A percentile compares a stretch with the other conserved stretches of the same genome.
Conservation (phyloP, 306 rosid genomes). For the Medicago ruthenica region DNA sequence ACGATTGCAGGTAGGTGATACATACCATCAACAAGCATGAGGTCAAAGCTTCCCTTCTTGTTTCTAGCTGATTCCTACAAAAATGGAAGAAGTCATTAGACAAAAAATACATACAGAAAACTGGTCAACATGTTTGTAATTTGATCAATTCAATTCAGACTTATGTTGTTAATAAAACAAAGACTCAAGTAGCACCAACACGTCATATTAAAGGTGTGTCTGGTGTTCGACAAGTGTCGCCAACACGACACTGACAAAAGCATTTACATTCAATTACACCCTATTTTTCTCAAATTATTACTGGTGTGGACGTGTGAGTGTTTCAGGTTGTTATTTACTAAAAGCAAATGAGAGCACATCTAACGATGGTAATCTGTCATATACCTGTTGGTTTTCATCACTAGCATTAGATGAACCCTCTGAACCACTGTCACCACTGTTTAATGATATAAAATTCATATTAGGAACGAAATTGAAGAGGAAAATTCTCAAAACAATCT, state of each 20-base stretch:
- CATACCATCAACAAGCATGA: conserved; percentile 95
- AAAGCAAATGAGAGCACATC: conserved; percentile 30
- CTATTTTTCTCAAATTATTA: background rate
- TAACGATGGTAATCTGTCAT: conserved; percentile 18
- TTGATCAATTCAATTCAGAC: conserved; percentile 30
- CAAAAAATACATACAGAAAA: conserved; percentile 10
- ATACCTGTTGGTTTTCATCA: conserved; percentile 91
- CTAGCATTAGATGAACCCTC: conserved; percentile 91
- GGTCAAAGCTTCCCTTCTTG: conserved; percentile 91
- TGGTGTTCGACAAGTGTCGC: background rate
- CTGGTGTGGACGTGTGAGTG: background rate
- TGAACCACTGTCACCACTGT: conserved; percentile 84
- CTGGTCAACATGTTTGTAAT: background rate
- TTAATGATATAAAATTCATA: conserved; percentile 21
- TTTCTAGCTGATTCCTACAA: conserved; percentile 68
- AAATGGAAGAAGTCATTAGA: conserved; percentile 19
- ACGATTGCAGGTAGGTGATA: background rate
- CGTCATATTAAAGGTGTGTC: background rate
- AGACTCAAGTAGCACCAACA: background rate
- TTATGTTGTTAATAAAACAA: conserved; percentile 1
- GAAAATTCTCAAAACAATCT: conserved; percentile 33
- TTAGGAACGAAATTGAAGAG: conserved; percentile 28
- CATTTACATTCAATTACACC: background rate
- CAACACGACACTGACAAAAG: background rate
- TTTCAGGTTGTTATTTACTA: background rate